Evolutionary conservation across 495 filamentous ascomycete species (phyloP), one percentile per base, ranked within the genome.

Genomic region (Aspergillus leporis): DNA sequence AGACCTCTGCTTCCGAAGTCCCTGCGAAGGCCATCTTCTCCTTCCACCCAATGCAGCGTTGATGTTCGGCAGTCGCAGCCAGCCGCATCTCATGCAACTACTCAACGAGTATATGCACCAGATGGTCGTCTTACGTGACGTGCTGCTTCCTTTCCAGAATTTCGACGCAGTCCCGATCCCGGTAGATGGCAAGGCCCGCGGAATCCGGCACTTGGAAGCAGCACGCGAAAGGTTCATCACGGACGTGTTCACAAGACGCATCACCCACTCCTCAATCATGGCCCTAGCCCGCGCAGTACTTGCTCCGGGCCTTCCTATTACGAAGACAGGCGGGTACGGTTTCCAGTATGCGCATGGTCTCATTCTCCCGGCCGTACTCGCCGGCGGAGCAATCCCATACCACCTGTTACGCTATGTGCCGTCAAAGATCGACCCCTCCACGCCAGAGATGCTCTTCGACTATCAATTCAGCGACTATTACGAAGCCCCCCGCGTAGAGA

Each of bases 21-120:
- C 61, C 6, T 74, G 72, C 49, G 72, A 75, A 18, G 68, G 66
- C 22, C 71, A 75, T 53, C 55, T 74, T 12, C 63, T 64, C 21
- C 63, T 36, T 21, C 67, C 61, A 12, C 14, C 14, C 10, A 68
- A 66, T n/a, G 69, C 65, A 3, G 53, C 57, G 28, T 61, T 75
- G 0, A 59, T 75, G 62, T 66, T 68, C 30, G 70, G 71, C n/a
- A 51, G 54, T 16, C 61, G 71, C 30, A 66, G 61, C 53, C 23
- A 58, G 18, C 53, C 60, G 1, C 64, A 66, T 22, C 60, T 72
- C 16, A 74, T 75, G 69, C 71, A 74, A 30, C 51, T 73, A 1
- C 68, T 62, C 56, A 73, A 73, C 54, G 70, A 73, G 48, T 74
- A 69, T 32, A 66, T 72, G 62, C 70, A 73, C 56, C 70, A 73